A percentile compares a stretch with the other conserved stretches of the same genome.
These are phyloP conservation scores for Breynia disticha DNA, from an alignment of 441 rosid genomes.

Conservation along the genomic window DNA sequence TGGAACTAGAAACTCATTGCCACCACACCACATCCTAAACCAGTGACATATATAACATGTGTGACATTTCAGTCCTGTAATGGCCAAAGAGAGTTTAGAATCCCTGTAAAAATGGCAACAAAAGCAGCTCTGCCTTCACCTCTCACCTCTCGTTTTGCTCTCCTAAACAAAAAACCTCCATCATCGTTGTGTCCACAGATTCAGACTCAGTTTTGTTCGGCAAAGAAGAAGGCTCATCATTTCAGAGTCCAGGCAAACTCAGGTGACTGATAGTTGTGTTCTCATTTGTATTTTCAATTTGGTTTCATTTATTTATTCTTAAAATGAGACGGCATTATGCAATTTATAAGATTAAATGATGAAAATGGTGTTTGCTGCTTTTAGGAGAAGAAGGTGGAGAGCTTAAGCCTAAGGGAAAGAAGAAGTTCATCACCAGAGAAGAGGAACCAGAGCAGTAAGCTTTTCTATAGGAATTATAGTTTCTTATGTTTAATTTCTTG, in stretches of 20 bases:
- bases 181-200: constrained; percentile 12
- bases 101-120: too few species aligned
- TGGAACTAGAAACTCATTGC: too few species aligned
- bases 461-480: too few species aligned
- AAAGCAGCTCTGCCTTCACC: constrained; percentile 13
- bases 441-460: constrained; percentile 82
- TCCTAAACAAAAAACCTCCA: constrained; percentile 12
- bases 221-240: constrained; percentile 17
- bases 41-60: too few species aligned
- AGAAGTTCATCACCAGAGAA: constrained; percentile 77
- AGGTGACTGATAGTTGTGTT: constrained; percentile 27
- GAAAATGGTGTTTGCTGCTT: constrained; percentile 7
- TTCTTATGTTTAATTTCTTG: not conserved
- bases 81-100: too few species aligned
- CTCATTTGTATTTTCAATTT: not conserved
- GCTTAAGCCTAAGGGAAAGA: constrained; percentile 56
- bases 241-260: constrained; percentile 49
- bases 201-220: not conserved
- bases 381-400: constrained; percentile 65
- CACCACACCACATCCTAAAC: too few species aligned
- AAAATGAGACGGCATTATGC: not conserved
- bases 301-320: not conserved
- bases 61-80: too few species aligned
- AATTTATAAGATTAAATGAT: not conserved
- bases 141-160: constrained; percentile 17